phyloP scores from a whole-genome alignment of 208 protist species.

The Angomonas ambiguus region DNA sequence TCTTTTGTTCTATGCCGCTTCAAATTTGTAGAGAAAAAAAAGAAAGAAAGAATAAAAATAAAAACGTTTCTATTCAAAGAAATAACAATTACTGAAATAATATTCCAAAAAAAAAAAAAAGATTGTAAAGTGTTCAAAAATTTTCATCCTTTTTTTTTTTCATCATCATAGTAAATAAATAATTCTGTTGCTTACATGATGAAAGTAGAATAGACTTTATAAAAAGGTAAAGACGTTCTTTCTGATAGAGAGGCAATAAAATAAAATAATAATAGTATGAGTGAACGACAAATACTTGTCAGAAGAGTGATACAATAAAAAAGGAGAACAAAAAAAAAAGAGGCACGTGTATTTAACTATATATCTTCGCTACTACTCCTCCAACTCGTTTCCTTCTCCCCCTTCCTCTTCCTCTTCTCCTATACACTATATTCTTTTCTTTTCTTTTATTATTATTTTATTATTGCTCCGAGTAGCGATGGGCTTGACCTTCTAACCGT shows the following conservation, averaged over 20 bases:
- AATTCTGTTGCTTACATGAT: no score
- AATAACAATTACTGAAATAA: constrained; percentile 1
- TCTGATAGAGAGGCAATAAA: constrained; percentile 7
- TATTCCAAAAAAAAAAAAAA: constrained; percentile 8
- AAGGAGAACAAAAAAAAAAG: background rate
- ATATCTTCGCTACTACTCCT: background rate
- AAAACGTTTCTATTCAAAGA: background rate
- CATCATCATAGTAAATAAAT: no score
- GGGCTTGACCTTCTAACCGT: constrained; percentile 94
- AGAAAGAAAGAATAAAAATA: background rate
- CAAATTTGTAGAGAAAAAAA: constrained; percentile 6
- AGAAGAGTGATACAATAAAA: background rate
- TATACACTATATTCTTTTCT: background rate
- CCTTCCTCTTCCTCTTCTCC: constrained; percentile 1
- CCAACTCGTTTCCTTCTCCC: background rate
- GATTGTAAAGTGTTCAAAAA: no score
- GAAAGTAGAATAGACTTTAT: no score
- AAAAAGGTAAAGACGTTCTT: no score
- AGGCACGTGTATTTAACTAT: background rate
- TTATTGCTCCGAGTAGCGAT: constrained; percentile 88
- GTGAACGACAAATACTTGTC: background rate
- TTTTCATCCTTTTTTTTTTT: no score
- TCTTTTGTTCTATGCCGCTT: background rate
- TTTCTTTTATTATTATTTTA: constrained; percentile 5
- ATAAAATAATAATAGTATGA: background rate